Evolutionary conservation across 805 yeast species (phyloP).

Genomic region (Wickerhamiella dianesei): DNA sequence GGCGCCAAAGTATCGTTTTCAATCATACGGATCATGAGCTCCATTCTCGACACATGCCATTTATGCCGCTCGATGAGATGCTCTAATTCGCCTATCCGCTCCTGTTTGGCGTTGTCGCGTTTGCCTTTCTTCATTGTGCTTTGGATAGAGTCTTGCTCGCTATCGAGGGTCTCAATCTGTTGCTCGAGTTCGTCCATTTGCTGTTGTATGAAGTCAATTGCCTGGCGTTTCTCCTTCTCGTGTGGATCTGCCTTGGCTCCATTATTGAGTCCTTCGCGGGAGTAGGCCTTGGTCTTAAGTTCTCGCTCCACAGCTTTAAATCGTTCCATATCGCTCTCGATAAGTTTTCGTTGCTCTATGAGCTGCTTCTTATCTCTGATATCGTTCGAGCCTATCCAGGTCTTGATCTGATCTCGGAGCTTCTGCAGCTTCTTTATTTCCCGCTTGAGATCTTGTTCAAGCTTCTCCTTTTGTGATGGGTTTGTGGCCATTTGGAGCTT

Average conservation of each 20-base stretch:
- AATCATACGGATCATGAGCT: conserved; percentile 57
- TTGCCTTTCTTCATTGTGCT: conserved; percentile 45
- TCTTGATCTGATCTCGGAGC: conserved; percentile 86
- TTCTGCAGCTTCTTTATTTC: conserved; percentile 92
- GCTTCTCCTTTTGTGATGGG: conserved; percentile 80
- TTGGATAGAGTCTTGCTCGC: conserved; percentile 45
- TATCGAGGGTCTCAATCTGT: conserved; percentile 69
- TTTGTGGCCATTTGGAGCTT: conserved; percentile 71
- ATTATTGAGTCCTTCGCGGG: conserved; percentile 73
- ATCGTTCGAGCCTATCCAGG: conserved; percentile 84
- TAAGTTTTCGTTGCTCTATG: conserved; percentile 58
- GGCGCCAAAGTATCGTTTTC: conserved; percentile 73
- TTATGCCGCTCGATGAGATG: conserved; percentile 58
- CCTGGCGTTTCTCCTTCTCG: conserved; percentile 65
- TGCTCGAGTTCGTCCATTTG: conserved; percentile 67
- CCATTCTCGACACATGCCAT: conserved; percentile 67
- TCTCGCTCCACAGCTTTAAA: conserved; percentile 89
- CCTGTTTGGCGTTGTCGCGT: conserved; percentile 41
- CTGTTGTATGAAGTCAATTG: conserved; percentile 52
- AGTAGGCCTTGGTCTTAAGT: conserved; percentile 86
- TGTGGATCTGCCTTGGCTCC: conserved; percentile 49
- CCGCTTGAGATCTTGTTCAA: conserved; percentile 77
- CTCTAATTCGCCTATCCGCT: conserved; percentile 48
- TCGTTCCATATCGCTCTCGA: conserved; percentile 70
- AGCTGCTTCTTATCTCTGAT: conserved; percentile 78